Conservation (phyloP, 441 rosid species). For the Melastoma candidum region DNA sequence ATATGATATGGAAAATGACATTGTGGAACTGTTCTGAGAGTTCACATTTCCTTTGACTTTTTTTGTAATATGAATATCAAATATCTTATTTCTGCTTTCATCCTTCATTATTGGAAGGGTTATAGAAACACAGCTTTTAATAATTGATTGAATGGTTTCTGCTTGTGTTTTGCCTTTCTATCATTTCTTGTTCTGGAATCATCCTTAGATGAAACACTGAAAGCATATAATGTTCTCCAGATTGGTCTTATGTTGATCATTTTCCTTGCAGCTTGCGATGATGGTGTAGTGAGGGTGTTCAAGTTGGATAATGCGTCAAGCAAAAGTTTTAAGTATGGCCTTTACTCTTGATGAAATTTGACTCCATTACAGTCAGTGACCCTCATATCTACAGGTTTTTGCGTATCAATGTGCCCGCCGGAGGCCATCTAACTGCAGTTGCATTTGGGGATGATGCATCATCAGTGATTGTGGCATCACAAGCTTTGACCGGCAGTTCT, state of each 20-base stretch:
- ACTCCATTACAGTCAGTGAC: background rate
- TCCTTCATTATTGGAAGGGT: background rate
- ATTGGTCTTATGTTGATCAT: conserved; percentile 2
- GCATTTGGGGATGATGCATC: conserved; percentile 70
- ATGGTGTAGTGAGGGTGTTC: conserved; percentile 78
- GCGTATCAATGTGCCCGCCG: conserved; percentile 75
- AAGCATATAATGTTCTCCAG: too few species aligned
- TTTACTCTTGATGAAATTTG: conserved; percentile 1
- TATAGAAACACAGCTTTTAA: too few species aligned
- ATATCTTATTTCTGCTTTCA: conserved; percentile 2
- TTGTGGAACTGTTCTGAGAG: too few species aligned
- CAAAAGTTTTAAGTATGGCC: conserved; percentile 88
- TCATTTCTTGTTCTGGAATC: background rate
- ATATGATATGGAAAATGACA: too few species aligned
- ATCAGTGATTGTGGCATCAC: conserved; percentile 71
- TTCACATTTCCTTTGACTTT: too few species aligned
- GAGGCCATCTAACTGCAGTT: conserved; percentile 79
- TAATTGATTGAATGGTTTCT: too few species aligned
- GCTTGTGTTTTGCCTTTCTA: background rate
- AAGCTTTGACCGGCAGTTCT: conserved; percentile 53
- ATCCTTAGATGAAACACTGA: background rate
- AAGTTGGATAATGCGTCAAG: conserved; percentile 91
- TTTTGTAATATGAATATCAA: background rate
- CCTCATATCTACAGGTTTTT: conserved; percentile 42
- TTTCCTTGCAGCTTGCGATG: conserved; percentile 64